Percentiles rank a stretch among this genome's conserved stretches.
Conservation (phyloP, 345 rosid species). For the Sisymbrium altissimum region DNA sequence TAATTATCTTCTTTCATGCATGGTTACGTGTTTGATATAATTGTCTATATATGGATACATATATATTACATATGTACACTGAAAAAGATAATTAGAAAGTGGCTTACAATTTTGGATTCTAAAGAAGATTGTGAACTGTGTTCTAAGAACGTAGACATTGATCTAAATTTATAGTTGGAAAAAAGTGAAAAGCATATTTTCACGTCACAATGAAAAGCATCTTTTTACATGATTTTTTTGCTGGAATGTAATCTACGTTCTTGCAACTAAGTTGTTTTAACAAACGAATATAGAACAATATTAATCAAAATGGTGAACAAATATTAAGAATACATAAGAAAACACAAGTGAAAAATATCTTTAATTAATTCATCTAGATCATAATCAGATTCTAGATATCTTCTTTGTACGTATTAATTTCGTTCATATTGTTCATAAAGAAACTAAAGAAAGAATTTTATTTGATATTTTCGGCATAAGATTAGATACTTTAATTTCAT, state of each 20-base stretch:
- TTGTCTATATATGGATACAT: not conserved
- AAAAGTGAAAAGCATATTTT: constrained; percentile 16
- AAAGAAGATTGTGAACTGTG: constrained; percentile 18
- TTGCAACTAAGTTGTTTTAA: constrained; percentile 1
- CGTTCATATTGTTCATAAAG: not conserved
- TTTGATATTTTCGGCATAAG: not conserved
- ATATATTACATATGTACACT: not conserved
- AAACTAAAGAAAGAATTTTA: not conserved
- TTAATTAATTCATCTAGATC: constrained; percentile 15
- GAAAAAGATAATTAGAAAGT: not conserved
- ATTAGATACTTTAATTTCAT: not conserved
- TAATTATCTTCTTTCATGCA: constrained; percentile 6
- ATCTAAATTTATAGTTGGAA: constrained; percentile 6
- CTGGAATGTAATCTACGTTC: not conserved
- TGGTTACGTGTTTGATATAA: not conserved
- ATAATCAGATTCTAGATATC: constrained; percentile 1
- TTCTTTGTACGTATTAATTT: constrained; percentile 2
- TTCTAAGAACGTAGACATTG: constrained; percentile 10
- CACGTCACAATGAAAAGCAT: constrained; percentile 10
- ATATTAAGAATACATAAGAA: not conserved
- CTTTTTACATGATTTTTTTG: constrained; percentile 5
- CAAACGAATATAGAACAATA: not conserved
- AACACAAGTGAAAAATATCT: not conserved
- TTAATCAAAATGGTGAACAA: not conserved
- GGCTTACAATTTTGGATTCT: constrained; percentile 23